Conservation (phyloP, 192 early-diverging fungal species). For the Podila clonocystis region DNA sequence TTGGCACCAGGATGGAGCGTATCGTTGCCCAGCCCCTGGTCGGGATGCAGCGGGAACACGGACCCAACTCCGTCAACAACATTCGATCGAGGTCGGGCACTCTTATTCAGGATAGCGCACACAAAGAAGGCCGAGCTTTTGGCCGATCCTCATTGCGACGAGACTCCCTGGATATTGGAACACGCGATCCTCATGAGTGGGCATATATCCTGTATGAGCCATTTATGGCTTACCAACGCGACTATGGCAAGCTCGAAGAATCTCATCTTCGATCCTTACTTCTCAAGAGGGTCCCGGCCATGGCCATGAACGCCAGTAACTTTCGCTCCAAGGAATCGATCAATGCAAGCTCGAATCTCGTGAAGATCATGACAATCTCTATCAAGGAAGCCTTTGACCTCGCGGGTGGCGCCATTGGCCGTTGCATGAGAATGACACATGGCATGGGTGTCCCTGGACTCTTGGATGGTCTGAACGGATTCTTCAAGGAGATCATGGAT, state of each 20-base stretch:
- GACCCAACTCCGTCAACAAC: neutral
- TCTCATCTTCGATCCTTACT: slow-evolving; percentile 56
- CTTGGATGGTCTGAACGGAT: slow-evolving; percentile 61
- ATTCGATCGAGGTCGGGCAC: slow-evolving; percentile 30
- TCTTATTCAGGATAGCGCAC: slow-evolving; percentile 18
- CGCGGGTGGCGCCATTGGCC: slow-evolving; percentile 54
- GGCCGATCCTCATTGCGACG: slow-evolving; percentile 5
- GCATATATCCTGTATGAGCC: slow-evolving; percentile 70
- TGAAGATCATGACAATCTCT: slow-evolving; percentile 53
- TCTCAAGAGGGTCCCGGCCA: slow-evolving; percentile 24
- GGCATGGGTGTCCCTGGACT: slow-evolving; percentile 69
- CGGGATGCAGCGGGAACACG: slow-evolving; percentile 33
- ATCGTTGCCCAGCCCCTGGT: slow-evolving; percentile 58
- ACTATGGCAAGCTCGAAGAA: slow-evolving; percentile 66
- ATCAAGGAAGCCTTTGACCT: slow-evolving; percentile 41
- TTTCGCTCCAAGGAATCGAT: slow-evolving; percentile 27
- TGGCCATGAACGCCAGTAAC: slow-evolving; percentile 22
- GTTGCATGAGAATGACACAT: slow-evolving; percentile 69
- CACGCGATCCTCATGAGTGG: slow-evolving; percentile 62
- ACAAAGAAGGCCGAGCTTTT: slow-evolving; percentile 12
- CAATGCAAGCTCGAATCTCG: slow-evolving; percentile 59
- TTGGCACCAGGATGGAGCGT: slow-evolving; percentile 64
- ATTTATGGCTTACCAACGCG: slow-evolving; percentile 69
- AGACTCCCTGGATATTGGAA: slow-evolving; percentile 18
- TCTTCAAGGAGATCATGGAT: slow-evolving; percentile 56